Evolutionary conservation across 1,284 basidiomycete species (phyloP), one percentile per base, ranked within the genome.

Genomic region (Paramarasmius palmivorus): DNA sequence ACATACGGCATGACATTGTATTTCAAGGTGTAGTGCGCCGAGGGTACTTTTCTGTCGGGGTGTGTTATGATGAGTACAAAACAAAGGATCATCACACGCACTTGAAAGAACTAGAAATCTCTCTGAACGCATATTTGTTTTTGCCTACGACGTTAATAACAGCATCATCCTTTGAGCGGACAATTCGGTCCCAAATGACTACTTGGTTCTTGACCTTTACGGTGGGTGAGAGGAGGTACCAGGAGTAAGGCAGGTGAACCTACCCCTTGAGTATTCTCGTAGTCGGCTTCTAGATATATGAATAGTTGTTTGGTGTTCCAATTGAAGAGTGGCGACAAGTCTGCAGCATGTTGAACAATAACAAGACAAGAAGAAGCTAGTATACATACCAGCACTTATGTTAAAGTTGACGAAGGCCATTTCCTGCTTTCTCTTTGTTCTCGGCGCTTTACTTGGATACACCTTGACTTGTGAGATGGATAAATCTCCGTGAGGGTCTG

Each of bases 241-340:
- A 12, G 34, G 26, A 50, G 51, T 38, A 54, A 36, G 10, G n/a
- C n/a, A n/a, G 50, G 54, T 22, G 36, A 35, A 34, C 88, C 69
- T 66, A 91, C 90, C 48, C 89, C 87, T 69, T 88, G 74, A 1
- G 75, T 68, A 53, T 86, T 90, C 37, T 77, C 78, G 63, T 92
- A 93, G 66, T 93, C 89, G 0, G 89, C 92, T 59, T 85, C 81
- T 37, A 94, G 76, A 64, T 90, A 93, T 19, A 95, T 69, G 66
- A 96, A 95, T 15, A 96, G 68, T 66, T 96, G 93, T 69, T 96
- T 96, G 10, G 93, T 96, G 68, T 96, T 96, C 92, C 93, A 96
- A 68, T 93, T 79, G 72, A 95, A 96, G 17, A 96, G 74, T 3
- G 91, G 82, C 10, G 78, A 74, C 12, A 95, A 73, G 70, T 96